A percentile compares a stretch with the other conserved stretches of the same genome.
Conservation (phyloP, 1,284 basidiomycete genomes). For the Moniliophthora roreri region DNA sequence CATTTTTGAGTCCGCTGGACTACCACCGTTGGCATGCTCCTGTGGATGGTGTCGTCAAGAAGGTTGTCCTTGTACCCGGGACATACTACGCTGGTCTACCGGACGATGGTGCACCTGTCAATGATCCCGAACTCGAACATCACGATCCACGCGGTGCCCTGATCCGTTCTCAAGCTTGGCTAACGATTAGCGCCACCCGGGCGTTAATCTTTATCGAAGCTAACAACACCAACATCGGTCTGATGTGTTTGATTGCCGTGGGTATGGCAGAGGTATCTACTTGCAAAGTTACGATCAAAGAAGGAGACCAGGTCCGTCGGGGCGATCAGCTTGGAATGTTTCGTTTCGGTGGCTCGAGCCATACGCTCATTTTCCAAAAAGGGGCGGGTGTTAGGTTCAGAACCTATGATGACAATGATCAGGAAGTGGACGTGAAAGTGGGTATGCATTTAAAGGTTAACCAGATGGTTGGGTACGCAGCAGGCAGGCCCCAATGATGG, state of each 20-base stretch:
- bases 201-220: conserved; percentile 40
- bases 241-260: conserved; percentile 37
- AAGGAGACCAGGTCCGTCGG: conserved; percentile 18
- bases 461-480: no score
- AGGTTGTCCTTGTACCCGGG: conserved; percentile 42
- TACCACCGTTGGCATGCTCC: conserved; percentile 61
- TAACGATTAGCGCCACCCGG: conserved; percentile 29
- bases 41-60: conserved; percentile 45
- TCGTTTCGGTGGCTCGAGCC: conserved; percentile 20
- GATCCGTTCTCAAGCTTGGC: conserved; percentile 26
- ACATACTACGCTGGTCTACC: conserved; percentile 48
- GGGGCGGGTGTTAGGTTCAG: no score
- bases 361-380: conserved; percentile 15
- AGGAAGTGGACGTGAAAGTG: no score
- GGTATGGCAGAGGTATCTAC: conserved; percentile 46
- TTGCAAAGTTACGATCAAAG: conserved; percentile 26
- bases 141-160: conserved; percentile 22
- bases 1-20: conserved; percentile 44
- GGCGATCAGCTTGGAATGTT: conserved; percentile 28
- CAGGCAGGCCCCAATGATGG: no score
- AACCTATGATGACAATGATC: no score
- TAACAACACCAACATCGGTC: conserved; percentile 35
- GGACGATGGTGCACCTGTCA: conserved; percentile 20
- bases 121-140: conserved; percentile 8
- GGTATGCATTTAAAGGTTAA: no score